Evolutionary conservation across 2,329 filamentous ascomycete species (phyloP), one percentile per base, ranked within the genome.

Genomic region (Gremmenia infestans): DNA sequence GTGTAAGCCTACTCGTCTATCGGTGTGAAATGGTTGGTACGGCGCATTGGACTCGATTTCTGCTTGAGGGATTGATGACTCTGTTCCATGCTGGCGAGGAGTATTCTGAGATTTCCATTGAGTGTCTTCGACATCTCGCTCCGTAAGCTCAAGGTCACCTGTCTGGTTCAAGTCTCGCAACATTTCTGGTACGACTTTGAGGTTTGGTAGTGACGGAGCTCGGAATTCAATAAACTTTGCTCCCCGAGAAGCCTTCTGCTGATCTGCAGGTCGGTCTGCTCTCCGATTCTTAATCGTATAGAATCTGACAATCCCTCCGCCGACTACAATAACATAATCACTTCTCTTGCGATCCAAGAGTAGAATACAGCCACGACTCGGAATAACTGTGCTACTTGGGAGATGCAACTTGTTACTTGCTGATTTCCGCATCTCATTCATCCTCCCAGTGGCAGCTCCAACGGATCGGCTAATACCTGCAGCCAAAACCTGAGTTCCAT

Each of bases 21-120:
- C 92, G 0, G 92, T 94, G 70, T 97, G 93, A 75, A 97, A 97
- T 1, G 94, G 93, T 67, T 96, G 92, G 66, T 96, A 97, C 2
- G 93, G 91, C 4, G 92, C 89, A 67, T 93, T 97, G 1, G 93
- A 96, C 69, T 99, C 94, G 62, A 96, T 95, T 75, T 97, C 92
- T 5, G 90, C 91, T 61, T 86, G 82, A 0, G 84, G 83, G 55
- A 82, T 92, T 69, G 75, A 88, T 70, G 74, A 89, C 72, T 76
- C 87, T 70, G 63, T 65, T 49, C 65, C 68, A 32, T 54, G 60
- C 19, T 76, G 80, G 54, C 72, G 75, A 15, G 66, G 64, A 66
- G 70, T 53, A 68, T 66, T 43, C 72, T 65, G 62, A 71, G 72
- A 53, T 70, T 71, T 64, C 70, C 74, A 65, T 61, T 73, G 60